Conservation (phyloP, 176 grass and related monocot species). For the Themeda triandra region DNA sequence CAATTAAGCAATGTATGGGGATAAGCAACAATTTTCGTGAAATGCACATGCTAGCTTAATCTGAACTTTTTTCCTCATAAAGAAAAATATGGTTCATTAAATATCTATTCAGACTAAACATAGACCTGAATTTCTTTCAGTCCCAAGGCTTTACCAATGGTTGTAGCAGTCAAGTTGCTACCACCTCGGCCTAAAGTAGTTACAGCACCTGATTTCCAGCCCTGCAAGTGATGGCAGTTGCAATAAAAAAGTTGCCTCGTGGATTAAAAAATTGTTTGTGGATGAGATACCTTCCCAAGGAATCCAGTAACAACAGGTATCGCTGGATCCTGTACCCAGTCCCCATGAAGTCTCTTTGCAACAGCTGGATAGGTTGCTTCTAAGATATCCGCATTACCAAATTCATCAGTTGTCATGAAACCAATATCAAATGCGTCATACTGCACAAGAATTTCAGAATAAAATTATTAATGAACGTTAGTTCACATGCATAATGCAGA, state of each 20-base stretch:
- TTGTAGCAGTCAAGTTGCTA: slow-evolving; percentile 94
- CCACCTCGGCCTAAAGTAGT: slow-evolving; percentile 94
- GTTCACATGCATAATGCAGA: not conserved
- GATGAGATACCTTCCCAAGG: slow-evolving; percentile 75
- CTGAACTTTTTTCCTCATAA: not conserved
- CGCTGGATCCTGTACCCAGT: slow-evolving; percentile 77
- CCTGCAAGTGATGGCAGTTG: slow-evolving; percentile 37
- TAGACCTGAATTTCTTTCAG: slow-evolving; percentile 94
- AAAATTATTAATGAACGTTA: slow-evolving; percentile 2
- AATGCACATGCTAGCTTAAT: slow-evolving; percentile 1
- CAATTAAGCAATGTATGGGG: not conserved
- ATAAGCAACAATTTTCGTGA: not conserved
- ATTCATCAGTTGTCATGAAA: slow-evolving; percentile 94
- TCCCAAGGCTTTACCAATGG: slow-evolving; percentile 96
- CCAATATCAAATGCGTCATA: slow-evolving; percentile 88
- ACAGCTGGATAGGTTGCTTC: slow-evolving; percentile 95
- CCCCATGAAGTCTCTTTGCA: slow-evolving; percentile 78
- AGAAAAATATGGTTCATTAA: not conserved
- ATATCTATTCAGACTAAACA: slow-evolving; percentile 38
- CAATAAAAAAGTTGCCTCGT: not conserved
- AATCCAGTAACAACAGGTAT: slow-evolving; percentile 94
- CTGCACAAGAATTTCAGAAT: slow-evolving; percentile 43
- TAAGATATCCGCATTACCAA: slow-evolving; percentile 87
- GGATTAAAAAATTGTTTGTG: not conserved
- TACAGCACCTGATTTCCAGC: slow-evolving; percentile 87